Percentiles rank a stretch among this genome's conserved stretches.
Conservation (phyloP, 2,329 filamentous ascomycete species). For the Colletotrichum incanum region DNA sequence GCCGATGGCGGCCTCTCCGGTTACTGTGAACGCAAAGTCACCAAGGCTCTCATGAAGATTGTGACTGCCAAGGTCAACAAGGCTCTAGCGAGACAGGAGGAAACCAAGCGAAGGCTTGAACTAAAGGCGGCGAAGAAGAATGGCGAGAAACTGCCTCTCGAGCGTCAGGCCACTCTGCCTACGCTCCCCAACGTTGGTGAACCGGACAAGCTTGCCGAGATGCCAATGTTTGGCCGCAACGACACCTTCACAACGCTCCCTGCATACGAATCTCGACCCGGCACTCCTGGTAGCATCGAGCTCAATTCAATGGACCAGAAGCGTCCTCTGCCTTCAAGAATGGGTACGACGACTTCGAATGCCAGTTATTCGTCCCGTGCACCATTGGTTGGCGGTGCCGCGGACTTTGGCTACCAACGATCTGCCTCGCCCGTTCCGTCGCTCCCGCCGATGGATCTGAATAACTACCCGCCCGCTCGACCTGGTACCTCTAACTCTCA, state of each 20-base stretch:
- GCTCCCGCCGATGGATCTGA: conserved; percentile 52
- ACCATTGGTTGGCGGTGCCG: conserved; percentile 73
- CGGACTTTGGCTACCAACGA: conserved; percentile 71
- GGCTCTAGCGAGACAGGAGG: conserved; percentile 85
- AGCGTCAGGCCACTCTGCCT: conserved; percentile 79
- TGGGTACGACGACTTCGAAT: conserved; percentile 70
- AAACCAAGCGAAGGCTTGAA: conserved; percentile 68
- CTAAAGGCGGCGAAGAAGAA: conserved; percentile 67
- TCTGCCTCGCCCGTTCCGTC: conserved; percentile 56
- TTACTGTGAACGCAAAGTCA: conserved; percentile 94
- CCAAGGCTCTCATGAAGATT: conserved; percentile 86
- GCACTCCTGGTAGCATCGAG: conserved; percentile 68
- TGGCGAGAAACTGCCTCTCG: conserved; percentile 63
- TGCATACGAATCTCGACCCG: conserved; percentile 73
- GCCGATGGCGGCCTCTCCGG: conserved; percentile 84
- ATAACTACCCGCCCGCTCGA: conserved; percentile 51
- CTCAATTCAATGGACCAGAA: conserved; percentile 68
- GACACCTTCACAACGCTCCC: conserved; percentile 76
- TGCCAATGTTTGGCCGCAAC: conserved; percentile 72
- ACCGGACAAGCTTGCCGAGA: conserved; percentile 68
- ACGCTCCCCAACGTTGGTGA: conserved; percentile 65
- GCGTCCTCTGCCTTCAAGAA: conserved; percentile 63
- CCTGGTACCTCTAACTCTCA: conserved; percentile 57
- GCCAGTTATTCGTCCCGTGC: conserved; percentile 76
- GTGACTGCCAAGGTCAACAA: conserved; percentile 91